Base-by-base conservation (phyloP, 805 yeast species). In the Naumovozyma baii region DNA sequence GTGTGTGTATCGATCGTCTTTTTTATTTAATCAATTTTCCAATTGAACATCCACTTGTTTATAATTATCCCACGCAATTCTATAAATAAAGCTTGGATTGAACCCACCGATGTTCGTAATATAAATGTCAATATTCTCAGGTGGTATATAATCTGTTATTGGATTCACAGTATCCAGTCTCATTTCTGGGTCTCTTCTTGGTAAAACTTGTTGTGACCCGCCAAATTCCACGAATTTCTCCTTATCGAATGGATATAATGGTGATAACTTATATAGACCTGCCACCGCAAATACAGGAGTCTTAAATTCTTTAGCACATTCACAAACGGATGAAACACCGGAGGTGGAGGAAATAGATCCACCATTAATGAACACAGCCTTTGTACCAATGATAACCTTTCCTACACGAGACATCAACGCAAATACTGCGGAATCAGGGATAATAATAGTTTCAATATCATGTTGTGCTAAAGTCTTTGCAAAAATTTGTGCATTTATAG, bases 361-460 rank as follows among this genome's bases (percentile, higher is more conserved):
- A 44, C 99, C 99, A 56, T 92, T 92, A 39, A 95, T 95, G 59
- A 92, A 83, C 4, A 92, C 96, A 0, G 95, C 78, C 45, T 83
- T 74, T 4, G 97, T 82, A 30, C 97, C 96, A 39, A 94, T 75
- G 43, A 92, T 77, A 22, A 92, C 98, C 60, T 94, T 94, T 33
- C 96, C 96, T 4, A 92, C 97, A 48, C 96, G 71, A 30, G 96
- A 83, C 97, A 92, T 92, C 35, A 92, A 86, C 0, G 98, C 96
- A 62, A 81, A 86, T 0, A 82, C 87, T 18, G 94, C 82, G 4
- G 94, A 74, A 57, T 92, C 99, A 1, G 98, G 96, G 28, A 92
- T 83, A 39, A 92, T 74, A 2, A 88, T 83, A 1, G 96, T 80
- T 46, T 87, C 94, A 34, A 92, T 85, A 39, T 88, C 84, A 40